phyloP scores from a whole-genome alignment of 208 protist genomes.

The Trypanosoma vivax region DNA sequence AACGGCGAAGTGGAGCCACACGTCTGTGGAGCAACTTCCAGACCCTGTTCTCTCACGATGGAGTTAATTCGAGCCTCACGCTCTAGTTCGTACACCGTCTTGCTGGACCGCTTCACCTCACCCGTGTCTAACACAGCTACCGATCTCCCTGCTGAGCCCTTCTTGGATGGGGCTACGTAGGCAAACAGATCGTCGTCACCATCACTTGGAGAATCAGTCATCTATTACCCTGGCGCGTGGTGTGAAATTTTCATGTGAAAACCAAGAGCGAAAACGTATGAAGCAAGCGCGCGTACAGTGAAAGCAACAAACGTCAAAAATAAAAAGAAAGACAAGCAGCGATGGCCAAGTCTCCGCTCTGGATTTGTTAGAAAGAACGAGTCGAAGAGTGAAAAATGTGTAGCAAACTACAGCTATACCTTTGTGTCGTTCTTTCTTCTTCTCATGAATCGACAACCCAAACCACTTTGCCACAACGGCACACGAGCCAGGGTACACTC shows the following conservation, averaged over 20 bases:
- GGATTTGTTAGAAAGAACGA: too few relatives aligned
- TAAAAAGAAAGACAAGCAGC: too few relatives aligned
- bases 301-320: too few relatives aligned
- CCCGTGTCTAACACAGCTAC: slow-evolving; percentile 1
- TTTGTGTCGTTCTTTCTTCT: too few relatives aligned
- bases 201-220: slow-evolving; percentile 1
- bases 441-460: too few relatives aligned
- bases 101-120: not conserved
- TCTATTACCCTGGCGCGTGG: not conserved
- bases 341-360: too few relatives aligned
- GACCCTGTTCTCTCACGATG: slow-evolving; percentile 14
- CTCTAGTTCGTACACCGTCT: slow-evolving; percentile 63
- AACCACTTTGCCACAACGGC: too few relatives aligned
- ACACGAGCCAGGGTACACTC: too few relatives aligned
- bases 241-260: not conserved
- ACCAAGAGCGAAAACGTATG: slow-evolving; percentile 3
- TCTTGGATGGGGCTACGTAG: slow-evolving; percentile 7
- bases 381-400: too few relatives aligned
- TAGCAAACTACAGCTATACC: too few relatives aligned
- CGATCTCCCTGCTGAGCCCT: not conserved
- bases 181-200: slow-evolving; percentile 19
- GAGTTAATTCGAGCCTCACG: slow-evolving; percentile 42
- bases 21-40: not conserved
- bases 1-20: not conserved
- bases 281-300: too few relatives aligned